Evolutionary conservation across 1,284 basidiomycete genomes (phyloP), one percentile per base, ranked within the genome.

Genomic region (Rhodotorula sp.): DNA sequence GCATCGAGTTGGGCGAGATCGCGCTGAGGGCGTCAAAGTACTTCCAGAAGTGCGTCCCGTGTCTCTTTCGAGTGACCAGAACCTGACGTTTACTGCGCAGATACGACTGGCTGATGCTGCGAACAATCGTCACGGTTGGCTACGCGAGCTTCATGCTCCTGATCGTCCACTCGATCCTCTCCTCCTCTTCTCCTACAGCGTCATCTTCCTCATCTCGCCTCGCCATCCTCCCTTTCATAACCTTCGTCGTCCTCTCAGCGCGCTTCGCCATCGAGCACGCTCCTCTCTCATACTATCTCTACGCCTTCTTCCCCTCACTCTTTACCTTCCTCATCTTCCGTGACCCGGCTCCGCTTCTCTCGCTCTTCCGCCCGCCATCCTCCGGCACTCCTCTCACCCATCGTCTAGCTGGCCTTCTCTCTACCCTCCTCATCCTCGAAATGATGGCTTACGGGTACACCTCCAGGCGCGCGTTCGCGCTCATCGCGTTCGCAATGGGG

Each of bases 241-340:
- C 52, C 13, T 28, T 50, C 24, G 67, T 67, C 57, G 28, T 50
- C 13, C 65, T 79, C 5, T 83, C 71, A 86, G 83, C 82, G 62
- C 78, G 86, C 15, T 91, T 94, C 76, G 82, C 82, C 28, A 67
- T 87, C 15, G 89, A 92, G 77, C 82, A 81, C 26, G 86, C 88
- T 1, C 88, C 90, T 0, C 84, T 83, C 83, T 87, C 87, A 6
- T 91, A 92, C 76, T 93, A 89, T 76, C 72, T 90, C 54, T 94
- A 94, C 78, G 83, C 87, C 47, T 80, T 84, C 2, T 92, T 92
- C 70, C 89, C 91, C 0, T 84, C 85, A 55, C 89, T 87, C 78
- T 91, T 93, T 78, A 92, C 79, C 79, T 40, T 64, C 16, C 50
- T 53, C 20, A 65, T 75, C 26, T 8, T 63, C 28, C 28, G 40